Conservation (phyloP, 768 basidiomycete species). For the Sarcodon aspratus region DNA sequence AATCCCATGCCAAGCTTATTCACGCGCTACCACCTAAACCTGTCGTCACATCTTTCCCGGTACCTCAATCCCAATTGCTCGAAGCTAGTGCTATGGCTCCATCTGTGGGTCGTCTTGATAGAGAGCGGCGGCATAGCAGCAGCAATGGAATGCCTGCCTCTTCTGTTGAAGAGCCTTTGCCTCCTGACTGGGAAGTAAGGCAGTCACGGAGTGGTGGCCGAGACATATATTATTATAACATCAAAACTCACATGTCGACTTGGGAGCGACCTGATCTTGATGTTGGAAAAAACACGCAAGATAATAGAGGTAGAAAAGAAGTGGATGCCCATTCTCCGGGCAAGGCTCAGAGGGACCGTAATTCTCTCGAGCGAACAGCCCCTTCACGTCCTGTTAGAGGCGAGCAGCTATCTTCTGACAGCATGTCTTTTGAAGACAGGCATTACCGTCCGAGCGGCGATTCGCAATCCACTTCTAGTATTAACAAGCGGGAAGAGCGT, state of each 20-base stretch:
- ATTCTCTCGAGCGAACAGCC: no score
- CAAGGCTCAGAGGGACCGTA: no score
- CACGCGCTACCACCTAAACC: constrained; percentile 66
- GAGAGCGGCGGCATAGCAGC: constrained; percentile 28
- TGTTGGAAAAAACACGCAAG: constrained; percentile 18
- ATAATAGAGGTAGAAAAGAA: constrained; percentile 1
- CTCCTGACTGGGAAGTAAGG: constrained; percentile 52
- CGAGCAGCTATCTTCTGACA: constrained; percentile 6
- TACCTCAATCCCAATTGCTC: constrained; percentile 35
- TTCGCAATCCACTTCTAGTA: background rate
- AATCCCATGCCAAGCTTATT: constrained; percentile 31
- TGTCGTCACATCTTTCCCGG: constrained; percentile 35
- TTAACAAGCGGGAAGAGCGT: constrained; percentile 7
- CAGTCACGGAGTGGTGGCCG: constrained; percentile 32
- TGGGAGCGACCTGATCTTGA: constrained; percentile 39
- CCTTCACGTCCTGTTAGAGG: background rate
- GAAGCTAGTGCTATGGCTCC: constrained; percentile 43
- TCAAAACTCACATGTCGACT: constrained; percentile 40
- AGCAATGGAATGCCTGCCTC: constrained; percentile 10
- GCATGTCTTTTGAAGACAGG: constrained; percentile 46
- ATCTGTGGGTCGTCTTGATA: constrained; percentile 24
- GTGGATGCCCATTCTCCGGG: no score
- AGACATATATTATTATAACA: constrained; percentile 48
- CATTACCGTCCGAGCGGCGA: constrained; percentile 46
- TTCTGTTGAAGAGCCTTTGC: constrained; percentile 24